Base-by-base conservation (phyloP, 1,284 basidiomycete genomes). In the Cryptococcus maquisensis region DNA sequence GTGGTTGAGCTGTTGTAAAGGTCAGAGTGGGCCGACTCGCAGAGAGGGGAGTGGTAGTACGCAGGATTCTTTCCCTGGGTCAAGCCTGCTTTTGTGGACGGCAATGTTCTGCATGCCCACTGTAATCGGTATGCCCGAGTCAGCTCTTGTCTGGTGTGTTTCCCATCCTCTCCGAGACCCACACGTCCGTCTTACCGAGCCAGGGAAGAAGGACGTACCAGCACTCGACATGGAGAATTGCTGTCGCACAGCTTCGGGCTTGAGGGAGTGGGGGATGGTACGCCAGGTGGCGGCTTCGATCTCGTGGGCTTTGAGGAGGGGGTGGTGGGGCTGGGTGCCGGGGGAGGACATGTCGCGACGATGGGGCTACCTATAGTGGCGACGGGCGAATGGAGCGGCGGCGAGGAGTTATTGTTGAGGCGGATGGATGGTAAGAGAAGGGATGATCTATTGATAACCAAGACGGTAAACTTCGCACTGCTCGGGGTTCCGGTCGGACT, bases 71-170 rank as follows among this genome's bases (percentile, higher is more conserved):
- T 50, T 50, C 20, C 61, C 39, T 1, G 66, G 55, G 12, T 48
- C 49, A 21, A 68, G 54, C n/a, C 44, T 23, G 20, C 63, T 60
- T 42, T 56, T 54, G 58, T 66, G 64, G n/a, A 68, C 52, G 6
- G 60, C 66, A 18, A 68, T 35, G 15, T 54, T 57, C 4, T 40
- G 40, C 52, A 64, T 53, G 7, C 62, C 60, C 6, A 49, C 62
- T 61, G 46, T 23, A 38, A 28, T 32, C 21, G 26, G 52, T n/a
- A 55, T 45, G 24, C 16, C 24, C 10, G 15, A 23, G 26, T 36
- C 16, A n/a, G 15, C n/a, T 13, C 1, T n/a, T 12, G 15, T 1
- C 6, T 4, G 5, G 45, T 12, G 20, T 15, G n/a, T 12, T 3
- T 16, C 41, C n/a, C n/a, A 13, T 4, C 3, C 6, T 24, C 18